These are phyloP conservation scores for Colletotrichum abscissum DNA, from an alignment of 2,329 filamentous ascomycete species.

Conservation along the genomic window DNA sequence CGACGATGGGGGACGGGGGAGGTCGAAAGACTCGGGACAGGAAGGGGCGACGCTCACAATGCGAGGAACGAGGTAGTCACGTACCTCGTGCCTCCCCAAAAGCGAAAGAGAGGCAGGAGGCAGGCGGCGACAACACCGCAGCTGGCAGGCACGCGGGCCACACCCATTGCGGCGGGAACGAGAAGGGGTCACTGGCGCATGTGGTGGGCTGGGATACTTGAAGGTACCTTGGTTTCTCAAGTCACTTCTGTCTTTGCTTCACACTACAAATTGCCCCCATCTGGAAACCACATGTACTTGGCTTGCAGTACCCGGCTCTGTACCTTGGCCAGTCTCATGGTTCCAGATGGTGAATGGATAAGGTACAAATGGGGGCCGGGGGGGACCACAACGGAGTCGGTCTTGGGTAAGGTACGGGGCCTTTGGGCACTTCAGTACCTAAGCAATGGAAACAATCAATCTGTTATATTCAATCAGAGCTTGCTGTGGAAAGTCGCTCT, in stretches of 20 bases:
- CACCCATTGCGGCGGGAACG: neutral
- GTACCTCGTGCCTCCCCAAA: neutral
- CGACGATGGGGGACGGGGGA: neutral
- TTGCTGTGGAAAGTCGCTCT: neutral
- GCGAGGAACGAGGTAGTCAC: neutral
- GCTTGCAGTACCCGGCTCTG: neutral
- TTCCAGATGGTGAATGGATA: neutral
- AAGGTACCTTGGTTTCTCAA: neutral
- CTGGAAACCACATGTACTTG: neutral
- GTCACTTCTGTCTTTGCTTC: neutral
- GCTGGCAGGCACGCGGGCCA: neutral
- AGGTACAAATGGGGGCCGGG: neutral
- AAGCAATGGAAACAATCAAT: neutral
- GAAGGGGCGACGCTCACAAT: neutral
- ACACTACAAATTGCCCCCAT: neutral
- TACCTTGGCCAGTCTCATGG: neutral
- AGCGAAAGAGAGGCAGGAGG: neutral
- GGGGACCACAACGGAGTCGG: neutral
- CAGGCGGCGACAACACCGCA: neutral
- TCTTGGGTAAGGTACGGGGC: neutral
- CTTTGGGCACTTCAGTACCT: neutral
- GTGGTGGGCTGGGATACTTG: conserved; percentile 1
- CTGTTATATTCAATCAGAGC: neutral
- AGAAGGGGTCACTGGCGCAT: conserved; percentile 3
- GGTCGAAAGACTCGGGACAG: neutral